A percentile compares a stretch with the other conserved stretches of the same genome.
Evolutionary conservation across 148 eudicot species (phyloP).

Genomic region (Limonium bicolor): DNA sequence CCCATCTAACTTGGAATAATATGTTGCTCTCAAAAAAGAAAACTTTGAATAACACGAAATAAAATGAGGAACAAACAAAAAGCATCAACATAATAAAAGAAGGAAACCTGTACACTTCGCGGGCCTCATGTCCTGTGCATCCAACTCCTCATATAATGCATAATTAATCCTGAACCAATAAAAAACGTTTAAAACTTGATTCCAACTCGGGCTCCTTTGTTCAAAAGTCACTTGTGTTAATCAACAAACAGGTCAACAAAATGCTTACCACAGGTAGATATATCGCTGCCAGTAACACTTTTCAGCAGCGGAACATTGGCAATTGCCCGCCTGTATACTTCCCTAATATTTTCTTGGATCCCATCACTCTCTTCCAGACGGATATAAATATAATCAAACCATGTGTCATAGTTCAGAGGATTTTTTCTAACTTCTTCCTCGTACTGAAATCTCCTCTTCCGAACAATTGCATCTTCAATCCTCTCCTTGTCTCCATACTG

Average conservation of each 20-base stretch:
- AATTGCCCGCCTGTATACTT: constrained; percentile 76
- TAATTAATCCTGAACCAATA: constrained; percentile 51
- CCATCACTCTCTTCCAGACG: constrained; percentile 70
- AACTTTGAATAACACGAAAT: not conserved
- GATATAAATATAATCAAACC: constrained; percentile 83
- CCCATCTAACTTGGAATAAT: too few relatives aligned
- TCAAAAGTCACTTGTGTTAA: not conserved
- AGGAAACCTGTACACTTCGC: constrained; percentile 61
- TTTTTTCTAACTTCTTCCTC: constrained; percentile 76
- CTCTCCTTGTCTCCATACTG: constrained; percentile 80
- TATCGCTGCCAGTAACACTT: constrained; percentile 93
- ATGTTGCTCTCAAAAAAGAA: too few relatives aligned
- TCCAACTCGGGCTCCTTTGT: not conserved
- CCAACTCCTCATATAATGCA: constrained; percentile 79
- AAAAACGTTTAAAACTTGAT: not conserved
- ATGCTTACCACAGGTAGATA: constrained; percentile 68
- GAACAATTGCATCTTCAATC: constrained; percentile 83
- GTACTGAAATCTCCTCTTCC: constrained; percentile 86
- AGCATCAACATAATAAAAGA: not conserved
- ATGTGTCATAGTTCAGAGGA: constrained; percentile 68
- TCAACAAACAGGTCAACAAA: not conserved
- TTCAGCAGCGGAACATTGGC: constrained; percentile 78
- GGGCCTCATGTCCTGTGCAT: constrained; percentile 65
- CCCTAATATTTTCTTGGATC: constrained; percentile 41
- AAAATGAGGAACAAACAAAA: not conserved